phyloP scores from a whole-genome alignment of 495 filamentous ascomycete genomes.

The Umbilicaria muhlenbergii region DNA sequence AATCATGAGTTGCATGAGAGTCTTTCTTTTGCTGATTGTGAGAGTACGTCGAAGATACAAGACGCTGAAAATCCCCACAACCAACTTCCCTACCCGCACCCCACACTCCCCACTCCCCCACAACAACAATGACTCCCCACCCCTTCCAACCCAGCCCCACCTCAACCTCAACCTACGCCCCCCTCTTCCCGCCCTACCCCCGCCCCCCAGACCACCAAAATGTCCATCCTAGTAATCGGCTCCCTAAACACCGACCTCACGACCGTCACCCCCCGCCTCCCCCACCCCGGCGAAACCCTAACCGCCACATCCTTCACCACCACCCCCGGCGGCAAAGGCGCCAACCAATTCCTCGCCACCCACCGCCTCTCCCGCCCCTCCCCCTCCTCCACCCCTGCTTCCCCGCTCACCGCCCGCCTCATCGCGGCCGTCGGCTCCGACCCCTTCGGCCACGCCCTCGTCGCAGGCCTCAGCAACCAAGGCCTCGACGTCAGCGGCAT shows the following conservation, averaged over 20 bases:
- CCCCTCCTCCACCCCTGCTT: conserved; percentile 10
- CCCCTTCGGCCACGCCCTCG: conserved; percentile 38
- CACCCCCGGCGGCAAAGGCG: conserved; percentile 83
- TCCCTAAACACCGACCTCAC: conserved; percentile 91
- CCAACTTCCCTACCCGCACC: too few species aligned
- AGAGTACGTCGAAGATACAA: too few species aligned
- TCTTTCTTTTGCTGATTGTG: too few species aligned
- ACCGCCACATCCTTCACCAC: conserved; percentile 62
- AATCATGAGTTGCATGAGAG: too few species aligned
- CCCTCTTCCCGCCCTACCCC: neutral
- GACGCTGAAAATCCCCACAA: too few species aligned
- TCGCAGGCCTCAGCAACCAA: conserved; percentile 29
- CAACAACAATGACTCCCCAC: neutral
- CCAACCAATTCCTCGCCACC: conserved; percentile 85
- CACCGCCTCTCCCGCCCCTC: conserved; percentile 40
- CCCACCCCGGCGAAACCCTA: conserved; percentile 72
- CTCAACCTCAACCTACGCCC: neutral
- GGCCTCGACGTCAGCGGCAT: conserved; percentile 49
- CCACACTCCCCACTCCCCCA: too few species aligned
- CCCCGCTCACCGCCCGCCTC: conserved; percentile 52
- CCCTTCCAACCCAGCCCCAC: neutral
- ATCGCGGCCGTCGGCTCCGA: conserved; percentile 69
- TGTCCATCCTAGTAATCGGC: conserved; percentile 62
- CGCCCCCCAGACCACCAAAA: neutral
- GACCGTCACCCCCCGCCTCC: conserved; percentile 70